phyloP scores from a whole-genome alignment of 139 green algal species.

The Axilococcus clingmanii region DNA sequence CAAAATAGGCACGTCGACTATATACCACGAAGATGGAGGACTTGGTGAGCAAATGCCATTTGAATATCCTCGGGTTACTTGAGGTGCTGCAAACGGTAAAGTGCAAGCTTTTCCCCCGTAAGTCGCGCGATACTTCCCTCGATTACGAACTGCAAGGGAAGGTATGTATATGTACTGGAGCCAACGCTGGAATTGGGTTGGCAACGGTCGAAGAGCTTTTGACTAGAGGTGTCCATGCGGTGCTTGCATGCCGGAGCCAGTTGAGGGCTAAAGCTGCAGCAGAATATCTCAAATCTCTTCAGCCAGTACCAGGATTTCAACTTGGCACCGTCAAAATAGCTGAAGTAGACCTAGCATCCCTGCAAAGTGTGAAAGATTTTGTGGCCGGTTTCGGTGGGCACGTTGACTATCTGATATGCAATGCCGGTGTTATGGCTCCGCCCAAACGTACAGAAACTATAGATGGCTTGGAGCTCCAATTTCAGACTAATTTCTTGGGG shows the following conservation, averaged over 20 bases:
- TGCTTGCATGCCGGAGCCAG: conserved; percentile 21
- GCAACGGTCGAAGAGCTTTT: conserved; percentile 25
- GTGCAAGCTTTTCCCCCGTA: too few relatives aligned
- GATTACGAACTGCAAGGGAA: neutral
- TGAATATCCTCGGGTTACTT: too few relatives aligned
- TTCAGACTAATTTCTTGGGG: conserved; percentile 61
- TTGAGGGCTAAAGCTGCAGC: conserved; percentile 10
- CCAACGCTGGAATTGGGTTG: conserved; percentile 23
- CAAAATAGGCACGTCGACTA: too few relatives aligned
- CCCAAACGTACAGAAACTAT: conserved; percentile 15
- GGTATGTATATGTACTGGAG: conserved; percentile 21
- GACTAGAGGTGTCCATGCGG: conserved; percentile 16
- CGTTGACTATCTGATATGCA: conserved; percentile 55
- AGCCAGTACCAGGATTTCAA: neutral
- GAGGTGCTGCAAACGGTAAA: conserved; percentile 1
- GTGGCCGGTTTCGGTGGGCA: conserved; percentile 18
- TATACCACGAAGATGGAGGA: too few relatives aligned
- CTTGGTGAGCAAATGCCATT: too few relatives aligned
- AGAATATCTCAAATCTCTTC: neutral
- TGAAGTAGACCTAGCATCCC: conserved; percentile 40
- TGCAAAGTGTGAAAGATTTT: conserved; percentile 42
- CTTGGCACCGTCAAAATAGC: conserved; percentile 23
- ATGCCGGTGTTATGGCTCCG: conserved; percentile 65
- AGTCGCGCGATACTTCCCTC: too few relatives aligned
- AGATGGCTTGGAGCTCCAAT: conserved; percentile 64